Evolutionary conservation across 768 basidiomycete species (phyloP).

Genomic region (Boletus bicolor): DNA sequence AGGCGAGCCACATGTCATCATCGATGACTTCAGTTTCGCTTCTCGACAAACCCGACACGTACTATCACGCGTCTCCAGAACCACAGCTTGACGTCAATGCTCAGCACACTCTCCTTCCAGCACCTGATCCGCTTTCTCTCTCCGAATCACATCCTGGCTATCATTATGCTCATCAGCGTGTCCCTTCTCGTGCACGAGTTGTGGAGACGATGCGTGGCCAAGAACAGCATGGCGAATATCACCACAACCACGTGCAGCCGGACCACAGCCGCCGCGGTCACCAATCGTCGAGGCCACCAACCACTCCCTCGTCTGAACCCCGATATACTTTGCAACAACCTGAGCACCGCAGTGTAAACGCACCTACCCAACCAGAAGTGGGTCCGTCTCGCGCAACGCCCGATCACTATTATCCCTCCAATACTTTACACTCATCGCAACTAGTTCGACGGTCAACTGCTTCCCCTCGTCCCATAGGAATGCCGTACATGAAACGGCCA

Average conservation of each 20-base stretch:
- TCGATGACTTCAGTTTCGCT: slow-evolving; percentile 28
- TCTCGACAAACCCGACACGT: slow-evolving; percentile 25
- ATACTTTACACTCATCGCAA: slow-evolving; percentile 13
- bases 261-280: slow-evolving; percentile 12
- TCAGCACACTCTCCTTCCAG: slow-evolving; percentile 20
- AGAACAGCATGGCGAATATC: slow-evolving; percentile 29
- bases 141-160: slow-evolving; percentile 28
- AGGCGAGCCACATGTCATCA: slow-evolving; percentile 24
- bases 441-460: slow-evolving; percentile 21
- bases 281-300: slow-evolving; percentile 19
- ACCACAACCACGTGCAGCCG: slow-evolving; percentile 22
- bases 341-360: slow-evolving; percentile 10
- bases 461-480: slow-evolving; percentile 13
- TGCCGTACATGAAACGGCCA: slow-evolving; percentile 25
- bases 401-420: slow-evolving; percentile 17
- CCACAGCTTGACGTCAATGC: slow-evolving; percentile 31
- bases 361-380: slow-evolving; percentile 21
- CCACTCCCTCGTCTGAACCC: slow-evolving; percentile 17
- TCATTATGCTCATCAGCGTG: slow-evolving; percentile 29
- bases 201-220: slow-evolving; percentile 23
- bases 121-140: slow-evolving; percentile 31
- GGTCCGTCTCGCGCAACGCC: slow-evolving; percentile 14
- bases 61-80: slow-evolving; percentile 27
- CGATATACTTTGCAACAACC: slow-evolving; percentile 20
- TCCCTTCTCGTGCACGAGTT: slow-evolving; percentile 26